These are phyloP conservation scores for Sclerotinia trifoliorum DNA, from an alignment of 2,329 filamentous ascomycete species.

Conservation along the genomic window DNA sequence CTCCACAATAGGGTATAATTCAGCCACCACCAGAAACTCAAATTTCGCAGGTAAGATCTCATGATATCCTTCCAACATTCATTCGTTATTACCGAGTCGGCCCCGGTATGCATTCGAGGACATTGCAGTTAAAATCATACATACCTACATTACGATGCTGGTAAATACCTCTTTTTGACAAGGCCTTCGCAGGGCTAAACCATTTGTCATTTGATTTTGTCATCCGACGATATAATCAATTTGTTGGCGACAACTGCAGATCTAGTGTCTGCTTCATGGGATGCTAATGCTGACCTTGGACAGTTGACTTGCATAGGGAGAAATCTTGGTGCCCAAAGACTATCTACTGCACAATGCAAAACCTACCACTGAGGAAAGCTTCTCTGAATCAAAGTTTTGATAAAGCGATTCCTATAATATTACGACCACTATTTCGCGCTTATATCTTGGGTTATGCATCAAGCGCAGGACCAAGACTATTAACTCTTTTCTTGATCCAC, in stretches of 20 bases:
- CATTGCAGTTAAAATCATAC: neutral
- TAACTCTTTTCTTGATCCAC: constrained; percentile 54
- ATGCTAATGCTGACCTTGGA: constrained; percentile 2
- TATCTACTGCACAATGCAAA: neutral
- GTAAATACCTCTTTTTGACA: neutral
- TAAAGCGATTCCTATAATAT: constrained; percentile 46
- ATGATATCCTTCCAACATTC: neutral
- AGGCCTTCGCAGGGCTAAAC: constrained; percentile 6
- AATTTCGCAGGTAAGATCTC: neutral
- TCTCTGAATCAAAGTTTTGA: constrained; percentile 34
- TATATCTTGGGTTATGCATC: constrained; percentile 62
- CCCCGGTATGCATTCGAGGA: neutral
- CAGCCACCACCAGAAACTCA: neutral
- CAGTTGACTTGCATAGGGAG: neutral
- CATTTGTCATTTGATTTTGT: neutral
- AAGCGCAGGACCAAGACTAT: constrained; percentile 54
- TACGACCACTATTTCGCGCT: constrained; percentile 58
- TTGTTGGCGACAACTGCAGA: neutral
- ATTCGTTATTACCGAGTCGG: neutral
- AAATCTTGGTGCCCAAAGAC: neutral
- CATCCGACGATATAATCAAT: neutral
- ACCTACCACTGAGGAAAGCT: neutral
- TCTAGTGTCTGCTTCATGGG: constrained; percentile 1
- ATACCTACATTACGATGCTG: neutral
- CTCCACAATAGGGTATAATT: neutral